These are phyloP conservation scores for Aspergillus sp. DNA, from an alignment of 2,329 filamentous ascomycete species.

Conservation along the genomic window DNA sequence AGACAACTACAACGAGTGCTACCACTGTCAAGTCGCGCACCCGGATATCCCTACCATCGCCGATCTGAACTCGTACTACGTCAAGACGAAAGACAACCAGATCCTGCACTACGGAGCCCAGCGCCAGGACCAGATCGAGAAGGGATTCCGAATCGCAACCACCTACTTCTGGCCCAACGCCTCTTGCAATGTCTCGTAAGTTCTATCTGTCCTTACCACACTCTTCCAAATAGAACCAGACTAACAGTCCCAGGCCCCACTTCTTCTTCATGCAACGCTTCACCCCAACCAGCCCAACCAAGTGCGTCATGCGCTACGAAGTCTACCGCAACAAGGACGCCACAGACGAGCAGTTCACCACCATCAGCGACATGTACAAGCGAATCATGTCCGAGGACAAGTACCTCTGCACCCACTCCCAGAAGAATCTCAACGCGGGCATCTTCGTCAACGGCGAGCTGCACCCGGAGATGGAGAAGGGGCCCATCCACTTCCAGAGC, in stretches of 20 bases:
- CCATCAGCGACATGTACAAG: constrained; percentile 61
- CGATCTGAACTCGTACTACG: constrained; percentile 55
- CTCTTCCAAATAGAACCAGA: too few species aligned
- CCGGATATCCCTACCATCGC: constrained; percentile 41
- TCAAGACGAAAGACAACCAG: constrained; percentile 48
- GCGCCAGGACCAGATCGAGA: constrained; percentile 49
- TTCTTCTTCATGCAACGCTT: constrained; percentile 67
- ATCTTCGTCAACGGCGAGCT: constrained; percentile 62
- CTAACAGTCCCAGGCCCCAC: constrained; percentile 39
- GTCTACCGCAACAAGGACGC: constrained; percentile 63
- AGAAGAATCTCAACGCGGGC: constrained; percentile 60
- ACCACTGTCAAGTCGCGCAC: constrained; percentile 25
- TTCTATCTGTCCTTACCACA: constrained; percentile 8
- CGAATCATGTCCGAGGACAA: constrained; percentile 66
- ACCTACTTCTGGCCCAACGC: constrained; percentile 39
- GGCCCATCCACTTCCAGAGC: constrained; percentile 56
- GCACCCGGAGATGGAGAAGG: constrained; percentile 59
- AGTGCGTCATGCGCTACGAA: constrained; percentile 60
- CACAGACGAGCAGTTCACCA: constrained; percentile 57
- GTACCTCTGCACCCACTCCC: constrained; percentile 56
- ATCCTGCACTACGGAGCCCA: constrained; percentile 51
- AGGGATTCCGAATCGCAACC: constrained; percentile 41
- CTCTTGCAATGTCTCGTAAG: constrained; percentile 34
- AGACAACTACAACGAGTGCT: constrained; percentile 62
- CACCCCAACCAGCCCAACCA: constrained; percentile 54